phyloP scores from a whole-genome alignment of 208 protist species.

The Trypanosoma melophagium region DNA sequence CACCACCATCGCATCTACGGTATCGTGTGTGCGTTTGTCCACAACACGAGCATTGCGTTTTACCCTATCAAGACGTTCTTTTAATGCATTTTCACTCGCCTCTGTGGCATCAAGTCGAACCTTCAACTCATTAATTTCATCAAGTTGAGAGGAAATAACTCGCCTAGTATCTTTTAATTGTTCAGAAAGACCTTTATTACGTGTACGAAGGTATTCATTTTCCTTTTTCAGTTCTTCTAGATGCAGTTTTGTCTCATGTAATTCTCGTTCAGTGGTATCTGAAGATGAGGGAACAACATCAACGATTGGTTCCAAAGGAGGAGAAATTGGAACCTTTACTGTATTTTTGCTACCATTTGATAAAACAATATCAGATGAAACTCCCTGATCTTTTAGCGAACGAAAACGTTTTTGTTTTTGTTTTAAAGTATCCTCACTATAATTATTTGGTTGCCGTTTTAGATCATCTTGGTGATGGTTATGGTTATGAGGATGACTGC shows the following conservation, averaged over 20 bases:
- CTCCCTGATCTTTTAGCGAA: too few species aligned
- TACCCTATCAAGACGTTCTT: conserved; percentile 54
- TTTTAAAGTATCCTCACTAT: not conserved
- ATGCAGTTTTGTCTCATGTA: conserved; percentile 60
- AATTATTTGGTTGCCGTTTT: not conserved
- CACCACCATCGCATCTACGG: conserved; percentile 47
- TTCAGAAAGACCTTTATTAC: conserved; percentile 34
- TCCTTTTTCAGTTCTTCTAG: conserved; percentile 66
- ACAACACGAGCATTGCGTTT: conserved; percentile 35
- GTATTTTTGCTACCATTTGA: not conserved
- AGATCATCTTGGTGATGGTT: too few species aligned
- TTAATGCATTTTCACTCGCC: conserved; percentile 35
- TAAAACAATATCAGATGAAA: not conserved
- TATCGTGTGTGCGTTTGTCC: conserved; percentile 49
- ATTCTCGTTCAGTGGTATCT: conserved; percentile 19
- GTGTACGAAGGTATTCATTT: conserved; percentile 48
- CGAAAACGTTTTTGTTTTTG: too few species aligned
- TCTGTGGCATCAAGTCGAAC: conserved; percentile 44
- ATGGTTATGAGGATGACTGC: too few species aligned
- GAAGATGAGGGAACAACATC: not conserved
- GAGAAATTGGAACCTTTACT: not conserved
- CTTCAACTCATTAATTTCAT: conserved; percentile 49
- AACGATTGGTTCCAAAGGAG: not conserved
- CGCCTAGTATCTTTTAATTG: conserved; percentile 62
- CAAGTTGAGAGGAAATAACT: conserved; percentile 75